A percentile compares a stretch with the other conserved stretches of the same genome.
phyloP scores from a whole-genome alignment of 495 filamentous ascomycete species.

The Penicillium herquei region DNA sequence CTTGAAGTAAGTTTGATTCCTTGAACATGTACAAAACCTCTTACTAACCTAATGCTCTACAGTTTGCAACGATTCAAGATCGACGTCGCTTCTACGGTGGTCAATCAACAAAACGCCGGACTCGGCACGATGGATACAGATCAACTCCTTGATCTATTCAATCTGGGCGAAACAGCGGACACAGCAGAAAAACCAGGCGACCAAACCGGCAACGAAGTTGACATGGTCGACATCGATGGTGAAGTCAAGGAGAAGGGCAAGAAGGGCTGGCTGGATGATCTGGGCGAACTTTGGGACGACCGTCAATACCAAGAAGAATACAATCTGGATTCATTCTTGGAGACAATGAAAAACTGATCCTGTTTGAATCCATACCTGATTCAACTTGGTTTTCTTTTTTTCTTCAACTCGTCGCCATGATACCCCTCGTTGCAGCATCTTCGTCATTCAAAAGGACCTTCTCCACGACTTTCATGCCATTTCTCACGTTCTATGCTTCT shows the following conservation, averaged over 20 bases:
- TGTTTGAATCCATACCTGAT: background rate
- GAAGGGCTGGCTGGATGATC: slow-evolving; percentile 90
- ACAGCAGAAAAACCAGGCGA: slow-evolving; percentile 62
- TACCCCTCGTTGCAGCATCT: background rate
- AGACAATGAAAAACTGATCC: slow-evolving; percentile 69
- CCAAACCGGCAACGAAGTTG: slow-evolving; percentile 66
- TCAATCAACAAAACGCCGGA: slow-evolving; percentile 98
- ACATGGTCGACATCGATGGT: slow-evolving; percentile 91
- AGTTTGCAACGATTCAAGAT: slow-evolving; percentile 99
- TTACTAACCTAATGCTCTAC: slow-evolving; percentile 23
- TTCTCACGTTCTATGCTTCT: slow-evolving; percentile 12
- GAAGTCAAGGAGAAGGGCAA: slow-evolving; percentile 93
- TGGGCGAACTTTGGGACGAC: slow-evolving; percentile 96
- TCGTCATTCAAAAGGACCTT: background rate
- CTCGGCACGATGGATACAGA: slow-evolving; percentile 96
- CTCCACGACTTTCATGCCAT: slow-evolving; percentile 15
- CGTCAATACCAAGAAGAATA: slow-evolving; percentile 96
- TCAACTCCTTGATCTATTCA: slow-evolving; percentile 96
- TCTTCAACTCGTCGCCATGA: background rate
- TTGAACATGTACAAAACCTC: background rate
- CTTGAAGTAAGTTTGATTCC: slow-evolving; percentile 60
- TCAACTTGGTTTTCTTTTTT: background rate
- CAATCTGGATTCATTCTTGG: slow-evolving; percentile 87
- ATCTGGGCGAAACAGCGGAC: slow-evolving; percentile 74
- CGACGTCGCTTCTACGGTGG: slow-evolving; percentile 95